phyloP scores from a whole-genome alignment of 202 grass and related monocot species.

The Carex arenaria region DNA sequence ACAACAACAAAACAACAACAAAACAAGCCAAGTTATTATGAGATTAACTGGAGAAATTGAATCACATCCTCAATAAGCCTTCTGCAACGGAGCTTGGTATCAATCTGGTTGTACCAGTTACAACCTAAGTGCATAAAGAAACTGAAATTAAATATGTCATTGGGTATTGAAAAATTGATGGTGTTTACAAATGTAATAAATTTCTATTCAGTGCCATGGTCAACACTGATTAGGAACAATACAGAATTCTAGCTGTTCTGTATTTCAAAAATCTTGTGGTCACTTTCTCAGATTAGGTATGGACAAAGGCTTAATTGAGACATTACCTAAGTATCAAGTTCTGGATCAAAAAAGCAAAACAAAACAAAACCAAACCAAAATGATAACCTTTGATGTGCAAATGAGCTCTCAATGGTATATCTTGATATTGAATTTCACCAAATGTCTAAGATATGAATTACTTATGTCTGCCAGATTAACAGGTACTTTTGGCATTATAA shows the following conservation, averaged over 20 bases:
- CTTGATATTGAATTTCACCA: neutral
- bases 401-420: neutral
- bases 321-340: neutral
- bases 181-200: neutral
- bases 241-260: neutral
- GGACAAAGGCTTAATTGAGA: neutral
- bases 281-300: neutral
- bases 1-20: neutral
- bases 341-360: neutral
- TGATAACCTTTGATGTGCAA: neutral
- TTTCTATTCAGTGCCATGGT: neutral
- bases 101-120: neutral
- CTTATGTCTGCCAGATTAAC: neutral
- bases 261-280: neutral
- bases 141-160: neutral
- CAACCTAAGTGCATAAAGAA: neutral
- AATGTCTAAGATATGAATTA: neutral
- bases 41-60: neutral
- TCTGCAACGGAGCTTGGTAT: neutral
- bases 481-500: constrained; percentile 2
- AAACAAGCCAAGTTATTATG: neutral
- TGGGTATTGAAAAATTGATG: neutral
- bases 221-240: neutral
- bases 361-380: neutral
- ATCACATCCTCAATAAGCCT: neutral